A percentile compares a stretch with the other conserved stretches of the same genome.
These are phyloP conservation scores for Russula compacta DNA, from an alignment of 768 basidiomycete genomes.

Conservation along the genomic window DNA sequence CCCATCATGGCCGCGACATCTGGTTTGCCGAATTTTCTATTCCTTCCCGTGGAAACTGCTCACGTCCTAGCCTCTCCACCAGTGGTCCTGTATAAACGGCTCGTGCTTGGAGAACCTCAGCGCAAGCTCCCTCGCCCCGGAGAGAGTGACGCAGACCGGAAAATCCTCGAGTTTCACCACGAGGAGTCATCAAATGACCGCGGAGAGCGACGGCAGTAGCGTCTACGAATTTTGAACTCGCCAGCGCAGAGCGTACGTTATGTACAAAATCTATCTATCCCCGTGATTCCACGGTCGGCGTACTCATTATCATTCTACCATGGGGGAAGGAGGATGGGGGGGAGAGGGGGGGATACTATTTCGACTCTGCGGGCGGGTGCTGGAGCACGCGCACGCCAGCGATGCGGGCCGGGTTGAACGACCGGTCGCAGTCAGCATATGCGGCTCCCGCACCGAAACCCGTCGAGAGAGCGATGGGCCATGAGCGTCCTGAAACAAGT, in stretches of 20 bases:
- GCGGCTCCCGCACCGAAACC: slow-evolving; percentile 84
- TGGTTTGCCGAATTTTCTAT: slow-evolving; percentile 34
- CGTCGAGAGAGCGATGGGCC: slow-evolving; percentile 80
- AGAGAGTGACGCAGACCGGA: slow-evolving; percentile 18
- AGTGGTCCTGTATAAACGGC: slow-evolving; percentile 63
- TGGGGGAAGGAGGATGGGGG: neutral
- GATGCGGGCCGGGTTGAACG: slow-evolving; percentile 85
- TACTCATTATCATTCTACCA: neutral
- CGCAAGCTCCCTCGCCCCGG: slow-evolving; percentile 29
- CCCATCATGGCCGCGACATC: slow-evolving; percentile 60
- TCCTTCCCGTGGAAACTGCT: slow-evolving; percentile 3
- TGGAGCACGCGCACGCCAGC: slow-evolving; percentile 71
- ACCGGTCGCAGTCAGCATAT: slow-evolving; percentile 87
- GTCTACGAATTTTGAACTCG: neutral
- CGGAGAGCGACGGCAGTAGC: neutral
- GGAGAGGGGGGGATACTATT: slow-evolving; percentile 5
- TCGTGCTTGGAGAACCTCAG: slow-evolving; percentile 44
- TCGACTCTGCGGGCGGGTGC: slow-evolving; percentile 20
- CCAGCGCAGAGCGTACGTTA: neutral
- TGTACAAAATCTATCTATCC: slow-evolving; percentile 4
- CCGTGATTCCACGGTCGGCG: neutral
- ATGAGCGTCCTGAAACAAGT: slow-evolving; percentile 63
- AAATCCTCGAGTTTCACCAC: slow-evolving; percentile 6
- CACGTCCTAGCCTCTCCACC: slow-evolving; percentile 3
- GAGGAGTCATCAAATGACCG: slow-evolving; percentile 12